Evolutionary conservation across 1,139 yeast genomes (phyloP).

Genomic region (Schwanniomyces etchellsii): DNA sequence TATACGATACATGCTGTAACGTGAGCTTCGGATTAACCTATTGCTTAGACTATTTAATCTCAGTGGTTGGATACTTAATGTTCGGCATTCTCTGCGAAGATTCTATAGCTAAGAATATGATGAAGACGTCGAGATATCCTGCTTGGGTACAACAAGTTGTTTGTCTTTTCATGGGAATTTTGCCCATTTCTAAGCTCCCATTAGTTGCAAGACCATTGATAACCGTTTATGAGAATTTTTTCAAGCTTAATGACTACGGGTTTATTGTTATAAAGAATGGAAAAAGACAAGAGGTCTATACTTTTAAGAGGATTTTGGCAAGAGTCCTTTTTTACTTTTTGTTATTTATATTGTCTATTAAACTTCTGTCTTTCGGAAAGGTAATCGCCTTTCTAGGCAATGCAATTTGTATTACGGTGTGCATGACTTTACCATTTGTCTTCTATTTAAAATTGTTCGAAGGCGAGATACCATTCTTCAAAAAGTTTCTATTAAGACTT

Average conservation of each 20-base stretch:
- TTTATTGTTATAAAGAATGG: slow-evolving; percentile 6
- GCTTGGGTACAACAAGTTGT: slow-evolving; percentile 22
- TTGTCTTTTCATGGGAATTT: slow-evolving; percentile 32
- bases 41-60: slow-evolving; percentile 27
- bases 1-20: slow-evolving; percentile 22
- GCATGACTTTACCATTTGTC: slow-evolving; percentile 69
- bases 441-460: slow-evolving; percentile 61
- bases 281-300: slow-evolving; percentile 3
- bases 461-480: slow-evolving; percentile 34
- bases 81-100: slow-evolving; percentile 33
- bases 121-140: slow-evolving; percentile 31
- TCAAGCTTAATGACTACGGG: slow-evolving; percentile 10
- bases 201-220: slow-evolving; percentile 35
- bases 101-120: slow-evolving; percentile 33
- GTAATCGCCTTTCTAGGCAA: slow-evolving; percentile 82
- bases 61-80: slow-evolving; percentile 36
- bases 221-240: slow-evolving; percentile 30
- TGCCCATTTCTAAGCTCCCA: slow-evolving; percentile 39
- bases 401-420: slow-evolving; percentile 73
- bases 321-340: slow-evolving; percentile 18
- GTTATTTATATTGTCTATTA: slow-evolving; percentile 46
- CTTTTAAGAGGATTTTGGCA: slow-evolving; percentile 23
- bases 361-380: slow-evolving; percentile 74
- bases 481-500: slow-evolving; percentile 32
- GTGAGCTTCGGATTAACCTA: slow-evolving; percentile 31